Conservation (phyloP, 2,329 filamentous ascomycete species). For the Fusarium proliferatum region DNA sequence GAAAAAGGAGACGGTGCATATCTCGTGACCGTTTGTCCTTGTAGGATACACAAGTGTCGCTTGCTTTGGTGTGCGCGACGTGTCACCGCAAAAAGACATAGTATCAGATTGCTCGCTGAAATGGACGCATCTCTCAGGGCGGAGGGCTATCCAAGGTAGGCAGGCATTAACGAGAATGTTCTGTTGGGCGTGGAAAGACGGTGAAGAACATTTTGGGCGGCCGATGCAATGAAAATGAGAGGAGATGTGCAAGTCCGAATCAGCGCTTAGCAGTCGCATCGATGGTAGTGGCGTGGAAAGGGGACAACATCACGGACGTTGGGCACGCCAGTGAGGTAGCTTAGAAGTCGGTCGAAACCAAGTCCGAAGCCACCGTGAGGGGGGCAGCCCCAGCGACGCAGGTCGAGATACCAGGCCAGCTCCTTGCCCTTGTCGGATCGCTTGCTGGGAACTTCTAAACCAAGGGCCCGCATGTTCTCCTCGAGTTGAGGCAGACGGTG, state of each 20-base stretch:
- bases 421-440: slow-evolving; percentile 42
- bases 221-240: neutral
- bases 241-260: neutral
- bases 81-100: slow-evolving; percentile 38
- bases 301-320: slow-evolving; percentile 88
- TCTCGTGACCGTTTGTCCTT: slow-evolving; percentile 23
- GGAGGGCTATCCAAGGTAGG: slow-evolving; percentile 42
- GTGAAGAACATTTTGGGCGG: neutral
- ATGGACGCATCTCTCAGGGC: slow-evolving; percentile 1
- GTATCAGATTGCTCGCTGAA: slow-evolving; percentile 37
- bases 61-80: slow-evolving; percentile 40
- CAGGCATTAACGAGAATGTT: slow-evolving; percentile 43
- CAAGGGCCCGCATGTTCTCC: slow-evolving; percentile 76
- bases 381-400: slow-evolving; percentile 89
- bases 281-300: slow-evolving; percentile 80
- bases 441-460: slow-evolving; percentile 61
- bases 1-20: slow-evolving; percentile 4
- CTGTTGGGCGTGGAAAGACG: slow-evolving; percentile 7
- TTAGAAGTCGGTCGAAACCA: slow-evolving; percentile 87
- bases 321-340: slow-evolving; percentile 82
- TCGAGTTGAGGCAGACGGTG: slow-evolving; percentile 76
- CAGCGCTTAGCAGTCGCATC: slow-evolving; percentile 65
- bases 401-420: slow-evolving; percentile 87
- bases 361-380: slow-evolving; percentile 92
- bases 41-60: slow-evolving; percentile 33